Evolutionary conservation across 768 basidiomycete species (phyloP).

Genomic region (Trametes coccinea): DNA sequence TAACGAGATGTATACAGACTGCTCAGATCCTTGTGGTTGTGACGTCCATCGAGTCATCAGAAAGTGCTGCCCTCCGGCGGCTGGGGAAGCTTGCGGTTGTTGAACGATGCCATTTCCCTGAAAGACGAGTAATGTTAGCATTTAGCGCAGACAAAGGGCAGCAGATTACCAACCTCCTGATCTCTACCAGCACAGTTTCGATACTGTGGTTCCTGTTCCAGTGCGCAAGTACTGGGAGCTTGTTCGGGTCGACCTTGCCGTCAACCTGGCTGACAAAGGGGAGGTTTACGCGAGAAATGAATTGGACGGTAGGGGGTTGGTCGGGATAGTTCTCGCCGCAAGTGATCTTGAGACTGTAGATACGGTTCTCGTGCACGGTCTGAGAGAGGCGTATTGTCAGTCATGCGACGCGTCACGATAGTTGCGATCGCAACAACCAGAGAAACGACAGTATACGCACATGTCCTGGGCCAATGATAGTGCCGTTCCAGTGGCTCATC

Average conservation of each 20-base stretch:
- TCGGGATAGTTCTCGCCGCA: conserved; percentile 83
- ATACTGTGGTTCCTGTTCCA: conserved; percentile 82
- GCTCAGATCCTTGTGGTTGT: conserved; percentile 1
- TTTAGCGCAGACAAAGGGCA: background rate
- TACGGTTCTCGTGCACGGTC: conserved; percentile 98
- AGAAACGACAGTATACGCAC: conserved; percentile 45
- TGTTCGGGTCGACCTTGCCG: conserved; percentile 76
- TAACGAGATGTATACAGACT: conserved; percentile 15
- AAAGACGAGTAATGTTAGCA: background rate
- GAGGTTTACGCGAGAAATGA: conserved; percentile 87
- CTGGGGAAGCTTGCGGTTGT: conserved; percentile 92
- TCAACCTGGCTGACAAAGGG: conserved; percentile 80
- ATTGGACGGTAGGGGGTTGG: conserved; percentile 74
- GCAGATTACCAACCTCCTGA: conserved; percentile 71
- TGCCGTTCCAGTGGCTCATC: conserved; percentile 99
- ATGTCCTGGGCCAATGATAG: conserved; percentile 97
- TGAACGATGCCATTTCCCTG: conserved; percentile 93
- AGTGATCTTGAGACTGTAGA: conserved; percentile 91
- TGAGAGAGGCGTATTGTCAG: conserved; percentile 33
- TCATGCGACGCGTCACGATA: conserved; percentile 19
- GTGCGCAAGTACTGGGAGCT: conserved; percentile 67
- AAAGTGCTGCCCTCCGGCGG: conserved; percentile 86
- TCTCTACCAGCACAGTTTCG: conserved; percentile 89
- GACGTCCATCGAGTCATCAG: conserved; percentile 30
- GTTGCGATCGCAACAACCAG: conserved; percentile 6